phyloP scores from a whole-genome alignment of 225 moss, liverwort and hornwort species.

The Lunularia cruciata region DNA sequence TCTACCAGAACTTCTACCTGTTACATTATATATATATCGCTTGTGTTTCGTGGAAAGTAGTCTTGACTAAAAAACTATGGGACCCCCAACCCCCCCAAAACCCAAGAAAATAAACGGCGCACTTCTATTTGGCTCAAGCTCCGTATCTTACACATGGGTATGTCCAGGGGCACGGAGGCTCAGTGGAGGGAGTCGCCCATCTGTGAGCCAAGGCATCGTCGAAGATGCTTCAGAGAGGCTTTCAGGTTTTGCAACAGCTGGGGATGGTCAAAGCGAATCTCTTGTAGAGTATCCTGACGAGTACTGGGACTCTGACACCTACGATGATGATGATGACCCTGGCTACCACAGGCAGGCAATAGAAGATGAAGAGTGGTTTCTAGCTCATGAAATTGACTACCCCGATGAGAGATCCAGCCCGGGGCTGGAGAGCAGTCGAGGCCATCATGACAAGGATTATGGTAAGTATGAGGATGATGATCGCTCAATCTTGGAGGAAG shows the following conservation, averaged over 20 bases:
- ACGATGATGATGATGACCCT: constrained; percentile 97
- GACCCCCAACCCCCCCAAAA: no score
- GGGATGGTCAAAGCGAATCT: constrained; percentile 59
- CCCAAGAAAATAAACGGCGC: no score
- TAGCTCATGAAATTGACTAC: constrained; percentile 96
- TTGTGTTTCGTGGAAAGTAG: no score
- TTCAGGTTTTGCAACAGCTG: constrained; percentile 84
- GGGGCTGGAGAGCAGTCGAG: constrained; percentile 58
- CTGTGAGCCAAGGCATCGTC: constrained; percentile 65
- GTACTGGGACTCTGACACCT: constrained; percentile 95
- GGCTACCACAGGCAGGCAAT: constrained; percentile 92
- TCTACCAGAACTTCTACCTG: no score
- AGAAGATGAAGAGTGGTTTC: constrained; percentile 98
- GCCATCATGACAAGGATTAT: constrained; percentile 72
- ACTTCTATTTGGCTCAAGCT: not conserved
- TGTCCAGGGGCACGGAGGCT: constrained; percentile 42
- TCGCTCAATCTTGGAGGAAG: constrained; percentile 78
- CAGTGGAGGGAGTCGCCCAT: constrained; percentile 51
- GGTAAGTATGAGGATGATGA: constrained; percentile 95
- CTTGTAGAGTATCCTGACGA: constrained; percentile 85
- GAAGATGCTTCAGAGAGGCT: constrained; percentile 93
- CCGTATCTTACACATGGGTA: not conserved
- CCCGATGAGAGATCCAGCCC: constrained; percentile 91
- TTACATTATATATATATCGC: no score
- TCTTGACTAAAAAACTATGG: no score